These are phyloP conservation scores for Kodamaea fukazawae DNA, from an alignment of 805 yeast species.

Conservation along the genomic window DNA sequence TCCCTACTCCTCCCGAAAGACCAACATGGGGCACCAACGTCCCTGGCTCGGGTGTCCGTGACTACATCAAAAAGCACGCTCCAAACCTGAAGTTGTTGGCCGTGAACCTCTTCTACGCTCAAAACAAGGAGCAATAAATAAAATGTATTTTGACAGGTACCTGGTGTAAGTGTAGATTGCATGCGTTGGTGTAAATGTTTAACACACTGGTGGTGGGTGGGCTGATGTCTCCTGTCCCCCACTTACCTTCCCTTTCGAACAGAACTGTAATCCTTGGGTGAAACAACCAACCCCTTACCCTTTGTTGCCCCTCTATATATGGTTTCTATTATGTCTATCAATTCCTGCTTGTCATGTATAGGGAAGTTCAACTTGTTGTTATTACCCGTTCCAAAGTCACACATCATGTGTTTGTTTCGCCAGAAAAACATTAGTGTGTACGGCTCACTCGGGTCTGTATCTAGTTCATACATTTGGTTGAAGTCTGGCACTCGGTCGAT, in stretches of 20 bases:
- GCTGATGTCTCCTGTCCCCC: too few relatives aligned
- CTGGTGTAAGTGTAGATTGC: not conserved
- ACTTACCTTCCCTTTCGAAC: slow-evolving; percentile 4
- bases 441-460: slow-evolving; percentile 56
- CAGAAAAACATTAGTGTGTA: slow-evolving; percentile 91
- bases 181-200: not conserved
- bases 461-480: slow-evolving; percentile 81
- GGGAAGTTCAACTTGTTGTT: slow-evolving; percentile 87
- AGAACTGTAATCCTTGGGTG: slow-evolving; percentile 69
- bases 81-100: slow-evolving; percentile 59
- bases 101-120: slow-evolving; percentile 83
- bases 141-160: not conserved
- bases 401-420: slow-evolving; percentile 94
- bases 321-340: slow-evolving; percentile 87
- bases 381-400: slow-evolving; percentile 97
- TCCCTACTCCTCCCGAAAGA: slow-evolving; percentile 50
- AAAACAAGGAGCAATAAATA: slow-evolving; percentile 38
- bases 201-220: not conserved
- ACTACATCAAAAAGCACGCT: slow-evolving; percentile 66
- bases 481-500: slow-evolving; percentile 88
- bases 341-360: slow-evolving; percentile 75
- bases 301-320: slow-evolving; percentile 87
- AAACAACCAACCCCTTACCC: slow-evolving; percentile 86
- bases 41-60: slow-evolving; percentile 74
- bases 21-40: slow-evolving; percentile 84